These are phyloP conservation scores for Saraca asoca DNA, from an alignment of 331 rosid species.

Conservation along the genomic window DNA sequence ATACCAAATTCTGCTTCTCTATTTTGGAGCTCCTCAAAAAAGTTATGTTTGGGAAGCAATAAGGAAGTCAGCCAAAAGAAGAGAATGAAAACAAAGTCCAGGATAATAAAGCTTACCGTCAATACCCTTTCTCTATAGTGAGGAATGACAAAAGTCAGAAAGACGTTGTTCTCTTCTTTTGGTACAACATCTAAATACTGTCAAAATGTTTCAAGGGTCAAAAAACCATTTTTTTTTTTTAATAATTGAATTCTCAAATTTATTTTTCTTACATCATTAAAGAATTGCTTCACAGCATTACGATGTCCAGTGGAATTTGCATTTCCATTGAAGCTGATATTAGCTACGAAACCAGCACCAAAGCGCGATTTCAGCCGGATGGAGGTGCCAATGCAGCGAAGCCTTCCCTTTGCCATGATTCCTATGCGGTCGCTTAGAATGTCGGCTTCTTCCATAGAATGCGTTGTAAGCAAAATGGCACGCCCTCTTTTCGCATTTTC, in stretches of 20 bases:
- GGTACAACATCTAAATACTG: conserved; percentile 77
- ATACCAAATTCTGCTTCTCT: conserved; percentile 71
- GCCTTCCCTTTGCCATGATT: conserved; percentile 95
- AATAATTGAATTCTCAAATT: conserved; percentile 17
- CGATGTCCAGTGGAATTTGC: conserved; percentile 39
- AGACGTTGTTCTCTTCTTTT: conserved; percentile 67
- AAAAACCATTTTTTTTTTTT: conserved; percentile 13
- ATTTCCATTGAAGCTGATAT: conserved; percentile 57
- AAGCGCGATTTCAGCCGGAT: conserved; percentile 77
- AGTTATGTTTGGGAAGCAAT: conserved; percentile 51
- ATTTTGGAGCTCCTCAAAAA: conserved; percentile 72
- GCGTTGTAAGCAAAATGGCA: conserved; percentile 82
- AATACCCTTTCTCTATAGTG: conserved; percentile 68
- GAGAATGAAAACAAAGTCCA: neutral
- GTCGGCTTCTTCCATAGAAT: conserved; percentile 99
- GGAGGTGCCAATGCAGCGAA: conserved; percentile 86
- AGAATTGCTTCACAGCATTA: conserved; percentile 73
- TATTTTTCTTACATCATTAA: conserved; percentile 60
- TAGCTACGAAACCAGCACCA: conserved; percentile 78
- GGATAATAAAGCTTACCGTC: conserved; percentile 44
- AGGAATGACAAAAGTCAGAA: conserved; percentile 78
- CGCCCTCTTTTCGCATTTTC: conserved; percentile 83
- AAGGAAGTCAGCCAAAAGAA: conserved; percentile 3
- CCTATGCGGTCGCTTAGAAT: conserved; percentile 86
- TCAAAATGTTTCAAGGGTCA: conserved; percentile 41